Evolutionary conservation across 2,329 filamentous ascomycete species (phyloP).

Genomic region (Daldinia eschscholtzii): DNA sequence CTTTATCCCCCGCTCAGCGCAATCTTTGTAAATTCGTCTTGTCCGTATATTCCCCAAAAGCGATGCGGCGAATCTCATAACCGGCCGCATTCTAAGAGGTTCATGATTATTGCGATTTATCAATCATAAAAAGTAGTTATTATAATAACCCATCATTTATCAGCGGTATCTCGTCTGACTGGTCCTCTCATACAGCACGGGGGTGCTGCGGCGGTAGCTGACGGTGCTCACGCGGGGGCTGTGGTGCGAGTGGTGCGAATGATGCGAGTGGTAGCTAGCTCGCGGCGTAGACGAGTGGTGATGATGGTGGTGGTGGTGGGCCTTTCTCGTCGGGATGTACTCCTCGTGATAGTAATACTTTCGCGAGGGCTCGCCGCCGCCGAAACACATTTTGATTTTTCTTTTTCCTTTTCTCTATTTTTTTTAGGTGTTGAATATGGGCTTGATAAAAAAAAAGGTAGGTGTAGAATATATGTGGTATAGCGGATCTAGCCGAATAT

Average conservation of each 20-base stretch:
- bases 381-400: conserved; percentile 63
- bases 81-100: neutral
- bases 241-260: conserved; percentile 47
- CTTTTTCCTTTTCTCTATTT: too few species aligned
- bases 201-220: conserved; percentile 52
- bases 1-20: conserved; percentile 8
- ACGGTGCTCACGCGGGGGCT: conserved; percentile 59
- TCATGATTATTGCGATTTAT: neutral
- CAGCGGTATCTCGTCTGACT: conserved; percentile 53
- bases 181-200: conserved; percentile 58
- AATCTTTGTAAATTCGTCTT: neutral
- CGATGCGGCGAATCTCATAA: neutral
- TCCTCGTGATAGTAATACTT: conserved; percentile 70
- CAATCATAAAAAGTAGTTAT: neutral
- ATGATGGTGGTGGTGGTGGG: conserved; percentile 53
- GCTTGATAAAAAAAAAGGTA: too few species aligned
- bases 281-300: conserved; percentile 56
- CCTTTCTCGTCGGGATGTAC: conserved; percentile 61
- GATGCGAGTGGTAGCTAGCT: conserved; percentile 48
- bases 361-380: conserved; percentile 55
- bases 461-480: neutral
- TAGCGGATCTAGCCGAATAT: neutral
- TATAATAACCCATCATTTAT: neutral
- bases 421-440: too few species aligned
- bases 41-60: neutral